Evolutionary conservation across 768 basidiomycete species (phyloP).

Genomic region (Bullera alba): DNA sequence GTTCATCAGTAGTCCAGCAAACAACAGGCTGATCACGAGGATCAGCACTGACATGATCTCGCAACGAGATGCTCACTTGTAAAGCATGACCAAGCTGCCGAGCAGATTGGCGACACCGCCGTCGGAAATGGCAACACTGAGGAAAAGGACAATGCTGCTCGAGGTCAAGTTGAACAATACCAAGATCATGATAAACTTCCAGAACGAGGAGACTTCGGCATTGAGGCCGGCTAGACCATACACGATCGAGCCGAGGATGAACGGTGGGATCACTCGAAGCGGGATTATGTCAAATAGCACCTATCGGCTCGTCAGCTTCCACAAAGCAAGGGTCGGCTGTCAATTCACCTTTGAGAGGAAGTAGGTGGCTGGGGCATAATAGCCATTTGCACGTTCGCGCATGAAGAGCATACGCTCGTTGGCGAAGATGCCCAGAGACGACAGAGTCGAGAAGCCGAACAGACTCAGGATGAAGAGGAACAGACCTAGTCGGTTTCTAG

Average conservation of each 20-base stretch:
- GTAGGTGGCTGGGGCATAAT: conserved; percentile 94
- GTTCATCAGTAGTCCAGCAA: conserved; percentile 93
- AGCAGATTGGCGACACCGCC: conserved; percentile 83
- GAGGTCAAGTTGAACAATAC: conserved; percentile 96
- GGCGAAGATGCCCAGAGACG: conserved; percentile 86
- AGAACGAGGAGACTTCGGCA: conserved; percentile 78
- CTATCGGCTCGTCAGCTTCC: conserved; percentile 45
- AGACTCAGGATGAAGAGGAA: conserved; percentile 97
- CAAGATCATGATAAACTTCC: conserved; percentile 95
- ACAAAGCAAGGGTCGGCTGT: too few relatives aligned
- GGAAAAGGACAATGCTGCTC: conserved; percentile 78
- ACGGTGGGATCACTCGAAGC: conserved; percentile 84
- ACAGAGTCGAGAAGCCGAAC: conserved; percentile 94
- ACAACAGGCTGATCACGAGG: conserved; percentile 61
- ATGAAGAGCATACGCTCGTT: conserved; percentile 95
- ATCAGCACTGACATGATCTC: background rate
- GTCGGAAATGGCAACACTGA: conserved; percentile 82
- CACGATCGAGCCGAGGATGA: conserved; percentile 91
- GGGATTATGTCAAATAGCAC: conserved; percentile 95
- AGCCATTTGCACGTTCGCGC: conserved; percentile 96
- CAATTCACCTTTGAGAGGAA: conserved; percentile 75
- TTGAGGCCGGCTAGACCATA: conserved; percentile 94
- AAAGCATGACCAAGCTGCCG: conserved; percentile 94
- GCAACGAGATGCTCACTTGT: conserved; percentile 73
- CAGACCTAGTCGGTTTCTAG: conserved; percentile 56